Evolutionary conservation across 1,139 yeast genomes (phyloP).

Genomic region (Geotrichum klebahnii): DNA sequence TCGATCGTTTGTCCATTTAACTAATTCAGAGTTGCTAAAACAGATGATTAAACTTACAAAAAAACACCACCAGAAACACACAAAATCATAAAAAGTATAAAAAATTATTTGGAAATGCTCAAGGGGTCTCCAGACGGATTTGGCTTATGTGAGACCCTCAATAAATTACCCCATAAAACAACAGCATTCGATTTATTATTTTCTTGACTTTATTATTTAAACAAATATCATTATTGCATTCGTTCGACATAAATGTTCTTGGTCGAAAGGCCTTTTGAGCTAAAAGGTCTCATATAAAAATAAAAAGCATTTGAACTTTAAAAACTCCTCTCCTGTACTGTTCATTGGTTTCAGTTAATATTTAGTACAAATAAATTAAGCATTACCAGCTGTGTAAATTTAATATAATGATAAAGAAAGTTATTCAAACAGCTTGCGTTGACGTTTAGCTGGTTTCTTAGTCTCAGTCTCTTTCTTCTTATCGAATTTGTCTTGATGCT

Average conservation of each 20-base stretch:
- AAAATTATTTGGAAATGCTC: not conserved
- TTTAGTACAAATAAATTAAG: too few relatives aligned
- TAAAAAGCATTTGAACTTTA: not conserved
- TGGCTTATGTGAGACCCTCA: too few relatives aligned
- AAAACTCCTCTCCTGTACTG: too few relatives aligned
- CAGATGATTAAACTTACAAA: not conserved
- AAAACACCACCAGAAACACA: not conserved
- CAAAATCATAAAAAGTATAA: not conserved
- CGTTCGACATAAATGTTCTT: too few relatives aligned
- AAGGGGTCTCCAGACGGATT: too few relatives aligned
- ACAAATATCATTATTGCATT: slow-evolving; percentile 4
- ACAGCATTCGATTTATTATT: not conserved
- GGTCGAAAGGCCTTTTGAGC: too few relatives aligned
- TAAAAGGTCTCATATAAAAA: too few relatives aligned
- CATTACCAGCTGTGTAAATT: too few relatives aligned
- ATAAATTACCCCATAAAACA: not conserved
- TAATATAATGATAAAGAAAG: not conserved
- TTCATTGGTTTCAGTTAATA: not conserved
- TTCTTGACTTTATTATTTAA: not conserved
- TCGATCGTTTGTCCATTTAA: slow-evolving; percentile 34
- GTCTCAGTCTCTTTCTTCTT: slow-evolving; percentile 26
- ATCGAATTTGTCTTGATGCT: slow-evolving; percentile 32
- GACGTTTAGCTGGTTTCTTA: slow-evolving; percentile 16
- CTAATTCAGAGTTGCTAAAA: not conserved
- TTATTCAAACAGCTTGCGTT: slow-evolving; percentile 11